Evolutionary conservation across 768 basidiomycete species (phyloP).

Genomic region (Artomyces pyxidatus): DNA sequence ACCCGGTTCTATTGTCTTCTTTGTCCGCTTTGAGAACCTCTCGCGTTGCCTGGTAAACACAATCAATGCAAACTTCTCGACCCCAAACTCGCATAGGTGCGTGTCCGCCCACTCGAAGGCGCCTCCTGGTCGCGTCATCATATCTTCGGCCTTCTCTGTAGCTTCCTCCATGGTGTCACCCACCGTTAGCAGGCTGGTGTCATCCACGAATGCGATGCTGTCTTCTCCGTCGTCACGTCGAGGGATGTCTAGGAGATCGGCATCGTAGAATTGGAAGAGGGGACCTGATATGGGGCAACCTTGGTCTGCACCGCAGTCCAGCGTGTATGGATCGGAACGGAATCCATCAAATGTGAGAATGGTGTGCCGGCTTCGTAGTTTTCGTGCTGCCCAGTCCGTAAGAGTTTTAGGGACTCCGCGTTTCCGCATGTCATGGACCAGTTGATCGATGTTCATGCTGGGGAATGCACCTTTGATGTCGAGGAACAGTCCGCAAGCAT

Average conservation of each 20-base stretch:
- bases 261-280: conserved; percentile 17
- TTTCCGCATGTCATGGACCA: conserved; percentile 26
- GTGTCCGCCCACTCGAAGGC: background rate
- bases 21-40: too few relatives aligned
- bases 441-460: conserved; percentile 24
- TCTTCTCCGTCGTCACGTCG: background rate
- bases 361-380: conserved; percentile 7
- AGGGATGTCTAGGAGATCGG: conserved; percentile 13
- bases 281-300: conserved; percentile 17
- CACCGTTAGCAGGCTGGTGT: conserved; percentile 17
- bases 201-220: background rate
- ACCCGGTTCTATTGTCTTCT: too few relatives aligned
- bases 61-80: background rate
- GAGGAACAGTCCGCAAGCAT: conserved; percentile 30
- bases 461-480: conserved; percentile 39
- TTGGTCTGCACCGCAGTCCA: conserved; percentile 14
- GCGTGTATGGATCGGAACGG: conserved; percentile 5
- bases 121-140: background rate
- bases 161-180: conserved; percentile 19
- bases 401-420: conserved; percentile 22
- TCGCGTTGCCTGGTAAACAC: background rate
- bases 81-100: background rate
- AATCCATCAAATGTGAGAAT: conserved; percentile 11
- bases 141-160: background rate
- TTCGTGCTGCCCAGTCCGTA: conserved; percentile 10